Percentiles rank a stretch among this genome's conserved stretches.
Conservation (phyloP, 2,329 filamentous ascomycete genomes). For the Diplodia intermedia region DNA sequence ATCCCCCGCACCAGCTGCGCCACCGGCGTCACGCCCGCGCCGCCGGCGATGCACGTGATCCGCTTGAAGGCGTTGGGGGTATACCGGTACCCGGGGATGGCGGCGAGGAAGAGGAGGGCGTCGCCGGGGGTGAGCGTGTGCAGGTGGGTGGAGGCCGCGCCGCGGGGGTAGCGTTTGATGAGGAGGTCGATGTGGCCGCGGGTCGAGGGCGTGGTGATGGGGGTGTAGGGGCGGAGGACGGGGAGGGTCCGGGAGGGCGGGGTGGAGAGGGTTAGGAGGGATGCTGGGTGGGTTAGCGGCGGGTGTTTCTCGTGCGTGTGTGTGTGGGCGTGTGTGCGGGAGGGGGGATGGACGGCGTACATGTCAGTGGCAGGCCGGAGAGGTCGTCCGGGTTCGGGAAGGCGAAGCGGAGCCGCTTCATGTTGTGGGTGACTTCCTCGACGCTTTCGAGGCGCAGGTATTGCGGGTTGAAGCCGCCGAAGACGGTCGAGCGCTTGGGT, state of each 20-base stretch:
- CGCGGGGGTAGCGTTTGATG: conserved; percentile 72
- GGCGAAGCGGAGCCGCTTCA: conserved; percentile 33
- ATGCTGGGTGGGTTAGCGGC: conserved; percentile 45
- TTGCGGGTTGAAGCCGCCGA: conserved; percentile 21
- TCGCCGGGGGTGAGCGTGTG: conserved; percentile 70
- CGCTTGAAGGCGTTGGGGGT: conserved; percentile 75
- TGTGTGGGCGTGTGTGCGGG: too few relatives aligned
- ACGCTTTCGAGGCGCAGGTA: conserved; percentile 26
- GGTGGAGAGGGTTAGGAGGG: conserved; percentile 67
- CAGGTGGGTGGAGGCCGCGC: conserved; percentile 69
- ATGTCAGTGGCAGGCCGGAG: conserved; percentile 50
- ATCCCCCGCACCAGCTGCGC: conserved; percentile 70
- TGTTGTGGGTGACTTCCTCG: conserved; percentile 33
- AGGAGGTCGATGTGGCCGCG: conserved; percentile 68
- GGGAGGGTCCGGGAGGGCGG: conserved; percentile 63
- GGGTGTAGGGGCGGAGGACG: conserved; percentile 70
- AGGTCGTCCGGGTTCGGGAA: conserved; percentile 25
- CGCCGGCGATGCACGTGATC: conserved; percentile 72
- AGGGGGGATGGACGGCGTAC: too few relatives aligned
- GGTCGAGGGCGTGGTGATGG: conserved; percentile 62
- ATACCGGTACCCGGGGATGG: conserved; percentile 64
- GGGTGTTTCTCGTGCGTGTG: too few relatives aligned
- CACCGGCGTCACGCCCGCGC: conserved; percentile 74
- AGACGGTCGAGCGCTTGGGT: conserved; percentile 3
- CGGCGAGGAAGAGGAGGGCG: conserved; percentile 63